These are phyloP conservation scores for Heracleum sosnowskyi DNA, from an alignment of 129 eudicot genomes.

Conservation along the genomic window DNA sequence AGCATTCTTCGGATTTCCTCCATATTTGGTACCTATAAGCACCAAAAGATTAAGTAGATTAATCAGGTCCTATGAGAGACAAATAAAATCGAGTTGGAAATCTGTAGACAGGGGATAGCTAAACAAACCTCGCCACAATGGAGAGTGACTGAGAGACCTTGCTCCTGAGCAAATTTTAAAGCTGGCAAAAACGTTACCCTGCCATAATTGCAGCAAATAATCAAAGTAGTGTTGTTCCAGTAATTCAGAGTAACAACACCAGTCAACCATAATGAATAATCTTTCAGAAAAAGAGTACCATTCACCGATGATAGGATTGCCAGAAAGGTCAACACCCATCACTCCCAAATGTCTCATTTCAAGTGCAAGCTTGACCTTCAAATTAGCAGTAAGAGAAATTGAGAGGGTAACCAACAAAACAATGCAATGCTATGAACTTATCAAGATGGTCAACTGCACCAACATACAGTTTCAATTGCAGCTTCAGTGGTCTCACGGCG, in stretches of 20 bases:
- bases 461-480: slow-evolving; percentile 93
- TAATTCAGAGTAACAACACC: not conserved
- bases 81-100: not conserved
- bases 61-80: slow-evolving; percentile 13
- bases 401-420: not conserved
- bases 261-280: not conserved
- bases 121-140: slow-evolving; percentile 92
- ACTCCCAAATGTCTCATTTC: slow-evolving; percentile 74
- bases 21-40: slow-evolving; percentile 82
- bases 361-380: slow-evolving; percentile 80
- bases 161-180: slow-evolving; percentile 65
- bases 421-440: not conserved
- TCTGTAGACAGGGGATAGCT: slow-evolving; percentile 4
- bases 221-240: not conserved
- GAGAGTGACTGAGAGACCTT: slow-evolving; percentile 73
- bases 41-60: slow-evolving; percentile 27
- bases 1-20: slow-evolving; percentile 81
- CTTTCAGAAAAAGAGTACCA: slow-evolving; percentile 38
- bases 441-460: slow-evolving; percentile 1
- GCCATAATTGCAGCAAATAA: slow-evolving; percentile 12
- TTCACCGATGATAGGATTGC: slow-evolving; percentile 82
- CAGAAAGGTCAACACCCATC: slow-evolving; percentile 94
- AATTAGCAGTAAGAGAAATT: slow-evolving; percentile 13
- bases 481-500: slow-evolving; percentile 74
- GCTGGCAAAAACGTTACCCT: slow-evolving; percentile 77